Percentiles rank a stretch among this genome's conserved stretches.
Conservation (phyloP, 1,139 yeast species). For the Waltiozyma solani region DNA sequence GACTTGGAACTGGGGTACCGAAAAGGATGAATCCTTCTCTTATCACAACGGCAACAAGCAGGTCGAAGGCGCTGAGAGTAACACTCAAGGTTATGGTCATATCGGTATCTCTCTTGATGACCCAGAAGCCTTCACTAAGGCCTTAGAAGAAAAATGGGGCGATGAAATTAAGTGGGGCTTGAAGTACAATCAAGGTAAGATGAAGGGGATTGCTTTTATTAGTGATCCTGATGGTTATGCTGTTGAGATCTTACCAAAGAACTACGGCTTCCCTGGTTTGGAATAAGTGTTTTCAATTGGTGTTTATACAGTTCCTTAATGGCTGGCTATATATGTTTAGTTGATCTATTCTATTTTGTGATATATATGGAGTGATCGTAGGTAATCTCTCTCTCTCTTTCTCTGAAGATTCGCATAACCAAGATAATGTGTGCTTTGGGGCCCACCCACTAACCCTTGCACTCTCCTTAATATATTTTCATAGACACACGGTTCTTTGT, state of each 20-base stretch:
- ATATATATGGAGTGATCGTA: too few species aligned
- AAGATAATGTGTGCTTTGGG: too few species aligned
- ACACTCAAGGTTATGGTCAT: constrained; percentile 78
- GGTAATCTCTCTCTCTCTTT: too few species aligned
- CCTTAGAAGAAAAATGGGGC: constrained; percentile 36
- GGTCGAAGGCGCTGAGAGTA: background rate
- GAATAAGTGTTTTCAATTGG: too few species aligned
- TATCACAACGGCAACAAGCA: constrained; percentile 83
- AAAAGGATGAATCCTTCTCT: constrained; percentile 54
- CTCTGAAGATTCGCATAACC: too few species aligned
- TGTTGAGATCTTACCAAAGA: constrained; percentile 53
- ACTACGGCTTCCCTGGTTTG: background rate
- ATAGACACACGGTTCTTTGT: too few species aligned
- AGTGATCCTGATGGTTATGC: constrained; percentile 92
- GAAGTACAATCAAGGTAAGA: constrained; percentile 51
- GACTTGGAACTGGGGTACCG: constrained; percentile 96
- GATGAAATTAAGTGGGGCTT: constrained; percentile 39
- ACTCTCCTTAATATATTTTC: too few species aligned
- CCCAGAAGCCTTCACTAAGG: constrained; percentile 44
- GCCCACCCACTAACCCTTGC: too few species aligned
- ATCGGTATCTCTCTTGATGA: constrained; percentile 66
- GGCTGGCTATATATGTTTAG: too few species aligned
- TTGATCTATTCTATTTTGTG: too few species aligned
- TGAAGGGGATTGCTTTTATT: constrained; percentile 56
- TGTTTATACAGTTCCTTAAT: too few species aligned